Base-by-base conservation (phyloP, 2,329 filamentous ascomycete genomes). In the Ophiobolus disseminans region DNA sequence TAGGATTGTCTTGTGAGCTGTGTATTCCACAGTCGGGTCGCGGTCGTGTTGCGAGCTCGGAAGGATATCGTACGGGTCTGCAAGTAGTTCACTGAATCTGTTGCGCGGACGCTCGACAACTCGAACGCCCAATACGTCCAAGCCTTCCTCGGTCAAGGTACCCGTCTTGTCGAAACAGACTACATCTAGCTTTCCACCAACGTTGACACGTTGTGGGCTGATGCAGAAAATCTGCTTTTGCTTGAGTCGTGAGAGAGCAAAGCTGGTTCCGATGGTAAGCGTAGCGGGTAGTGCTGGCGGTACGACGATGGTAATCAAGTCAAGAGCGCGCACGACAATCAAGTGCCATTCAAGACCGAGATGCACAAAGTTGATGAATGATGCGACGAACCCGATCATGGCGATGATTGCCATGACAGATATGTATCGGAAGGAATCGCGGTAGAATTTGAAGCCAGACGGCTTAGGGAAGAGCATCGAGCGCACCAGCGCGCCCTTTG, bases 381-480 rank as follows among this genome's bases (percentile, higher is more conserved):
- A 97, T 1, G 88, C 91, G 17, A 92, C 78, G 67, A 99, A 99
- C 0, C 95, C 94, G 40, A 97, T 73, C 39, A 86, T 76, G 17
- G 94, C 95, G 62, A 99, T 87, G 32, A 86, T 77, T 5, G 84
- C 93, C 94, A 99, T 99, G 51, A 99, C 94, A 3, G 90, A 91
- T 51, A 99, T 97, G 71, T 99, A 99, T 17, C 92, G 86, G 76
- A 99, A 99, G 0, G 93, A 97, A 72, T 99, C 94, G 32, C 91
- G 86, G 72, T 99, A 99, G 70, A 99, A 99, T 66, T 95, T 97
- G 83, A 99, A 99, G 0, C 93, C 93, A 0, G 93, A 96, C 1
- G 94, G 94, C 68, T 99, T 99, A 0, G 94, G 95, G 69, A 99
- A 99, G 28, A 99, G 82, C 93, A 99, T 99, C 0, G 94, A 97